These are phyloP conservation scores for Macrophomina tecta DNA, from an alignment of 2,329 filamentous ascomycete genomes.

Conservation along the genomic window DNA sequence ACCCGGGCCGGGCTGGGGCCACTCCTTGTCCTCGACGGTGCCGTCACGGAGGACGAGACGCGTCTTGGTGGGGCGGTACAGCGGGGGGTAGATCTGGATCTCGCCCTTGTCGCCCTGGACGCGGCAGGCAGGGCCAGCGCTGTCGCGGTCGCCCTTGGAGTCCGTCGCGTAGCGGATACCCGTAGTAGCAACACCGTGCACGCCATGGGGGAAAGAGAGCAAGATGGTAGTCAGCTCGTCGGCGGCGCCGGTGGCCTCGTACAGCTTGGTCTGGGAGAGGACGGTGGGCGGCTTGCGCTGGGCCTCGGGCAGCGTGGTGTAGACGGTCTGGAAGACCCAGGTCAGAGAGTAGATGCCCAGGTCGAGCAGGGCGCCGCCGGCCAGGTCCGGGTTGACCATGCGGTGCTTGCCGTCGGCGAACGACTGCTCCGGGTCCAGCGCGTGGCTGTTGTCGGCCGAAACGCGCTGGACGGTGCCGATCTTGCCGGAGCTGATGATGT, in stretches of 20 bases:
- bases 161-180: slow-evolving; percentile 55
- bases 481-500: slow-evolving; percentile 64
- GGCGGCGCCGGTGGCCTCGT: slow-evolving; percentile 73
- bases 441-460: slow-evolving; percentile 64
- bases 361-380: slow-evolving; percentile 82
- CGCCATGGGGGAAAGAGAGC: slow-evolving; percentile 72
- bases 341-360: slow-evolving; percentile 88
- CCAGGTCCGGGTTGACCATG: slow-evolving; percentile 83
- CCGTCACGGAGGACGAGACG: slow-evolving; percentile 63
- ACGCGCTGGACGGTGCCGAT: slow-evolving; percentile 64
- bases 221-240: slow-evolving; percentile 82
- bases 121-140: slow-evolving; percentile 70
- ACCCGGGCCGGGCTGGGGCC: slow-evolving; percentile 54
- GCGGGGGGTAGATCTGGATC: slow-evolving; percentile 77
- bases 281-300: slow-evolving; percentile 70
- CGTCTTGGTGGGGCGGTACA: slow-evolving; percentile 72
- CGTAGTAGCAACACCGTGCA: slow-evolving; percentile 72
- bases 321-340: slow-evolving; percentile 89
- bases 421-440: slow-evolving; percentile 64
- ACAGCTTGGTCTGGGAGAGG: slow-evolving; percentile 69
- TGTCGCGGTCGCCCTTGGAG: slow-evolving; percentile 62
- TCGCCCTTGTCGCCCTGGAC: slow-evolving; percentile 83
- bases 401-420: slow-evolving; percentile 63
- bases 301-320: slow-evolving; percentile 71
- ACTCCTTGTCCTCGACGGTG: slow-evolving; percentile 56